These are phyloP conservation scores for Tolypocladium ophioglossoides DNA, from an alignment of 2,329 filamentous ascomycete genomes.

Conservation along the genomic window DNA sequence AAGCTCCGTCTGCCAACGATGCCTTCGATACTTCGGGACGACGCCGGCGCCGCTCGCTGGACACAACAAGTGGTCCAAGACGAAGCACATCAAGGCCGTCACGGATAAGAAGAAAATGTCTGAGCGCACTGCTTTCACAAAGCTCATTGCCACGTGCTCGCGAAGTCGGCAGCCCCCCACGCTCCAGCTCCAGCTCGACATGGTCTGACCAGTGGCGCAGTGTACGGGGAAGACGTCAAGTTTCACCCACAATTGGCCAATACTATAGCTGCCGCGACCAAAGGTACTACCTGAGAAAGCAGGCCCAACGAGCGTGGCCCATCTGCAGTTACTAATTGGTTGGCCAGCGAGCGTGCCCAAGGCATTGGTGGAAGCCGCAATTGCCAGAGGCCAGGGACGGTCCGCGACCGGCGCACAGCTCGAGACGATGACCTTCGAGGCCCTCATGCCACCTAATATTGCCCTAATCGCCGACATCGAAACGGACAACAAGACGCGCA, in stretches of 20 bases:
- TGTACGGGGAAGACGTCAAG: conserved; percentile 64
- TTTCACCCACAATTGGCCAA: conserved; percentile 67
- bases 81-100: conserved; percentile 87
- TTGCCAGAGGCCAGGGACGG: conserved; percentile 80
- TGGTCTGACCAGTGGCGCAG: conserved; percentile 26
- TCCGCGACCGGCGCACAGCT: conserved; percentile 64
- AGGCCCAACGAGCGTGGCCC: not conserved
- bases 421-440: conserved; percentile 71
- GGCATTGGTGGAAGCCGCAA: conserved; percentile 69
- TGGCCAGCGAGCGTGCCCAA: conserved; percentile 64
- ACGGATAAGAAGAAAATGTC: conserved; percentile 72
- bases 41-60: conserved; percentile 45
- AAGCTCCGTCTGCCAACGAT: conserved; percentile 31
- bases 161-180: conserved; percentile 43
- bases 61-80: conserved; percentile 93
- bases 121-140: conserved; percentile 56
- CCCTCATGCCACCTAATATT: conserved; percentile 64
- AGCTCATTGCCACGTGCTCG: conserved; percentile 64
- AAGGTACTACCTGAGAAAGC: conserved; percentile 33
- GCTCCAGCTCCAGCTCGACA: not conserved
- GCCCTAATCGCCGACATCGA: conserved; percentile 78
- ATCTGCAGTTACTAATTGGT: not conserved
- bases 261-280: conserved; percentile 68
- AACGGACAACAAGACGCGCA: conserved; percentile 69
- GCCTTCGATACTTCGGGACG: conserved; percentile 36